Evolutionary conservation across 2,329 filamentous ascomycete genomes (phyloP).

Genomic region (Phyllosticta capitalensis): DNA sequence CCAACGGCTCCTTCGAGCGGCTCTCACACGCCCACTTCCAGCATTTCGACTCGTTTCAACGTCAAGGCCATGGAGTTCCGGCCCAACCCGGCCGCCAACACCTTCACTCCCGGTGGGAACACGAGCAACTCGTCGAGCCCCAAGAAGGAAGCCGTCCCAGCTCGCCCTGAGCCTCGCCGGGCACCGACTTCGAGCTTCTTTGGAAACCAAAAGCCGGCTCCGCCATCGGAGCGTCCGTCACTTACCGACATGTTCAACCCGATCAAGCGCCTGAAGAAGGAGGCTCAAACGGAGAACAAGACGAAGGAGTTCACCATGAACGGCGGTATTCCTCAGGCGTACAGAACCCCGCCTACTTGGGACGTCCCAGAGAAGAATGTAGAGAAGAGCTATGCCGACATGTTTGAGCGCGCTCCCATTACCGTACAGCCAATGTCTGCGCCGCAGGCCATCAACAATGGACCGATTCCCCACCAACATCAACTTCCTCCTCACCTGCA

Average conservation of each 20-base stretch:
- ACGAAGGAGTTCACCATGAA: constrained; percentile 62
- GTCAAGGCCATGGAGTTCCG: constrained; percentile 66
- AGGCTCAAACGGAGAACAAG: constrained; percentile 39
- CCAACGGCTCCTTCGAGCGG: constrained; percentile 47
- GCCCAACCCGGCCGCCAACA: constrained; percentile 68
- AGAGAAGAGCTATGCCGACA: constrained; percentile 69
- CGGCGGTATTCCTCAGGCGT: constrained; percentile 74
- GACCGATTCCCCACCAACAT: constrained; percentile 70
- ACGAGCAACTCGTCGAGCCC: constrained; percentile 64
- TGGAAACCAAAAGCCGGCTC: constrained; percentile 62
- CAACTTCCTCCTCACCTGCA: constrained; percentile 78
- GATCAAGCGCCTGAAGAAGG: constrained; percentile 63
- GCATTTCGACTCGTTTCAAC: constrained; percentile 47
- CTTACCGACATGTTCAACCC: constrained; percentile 51
- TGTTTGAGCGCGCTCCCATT: constrained; percentile 62
- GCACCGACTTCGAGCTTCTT: constrained; percentile 44
- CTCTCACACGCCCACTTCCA: constrained; percentile 44
- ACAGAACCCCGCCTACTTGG: constrained; percentile 80
- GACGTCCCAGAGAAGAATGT: constrained; percentile 58
- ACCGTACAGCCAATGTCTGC: constrained; percentile 50
- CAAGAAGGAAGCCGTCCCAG: constrained; percentile 39
- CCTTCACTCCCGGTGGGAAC: constrained; percentile 64
- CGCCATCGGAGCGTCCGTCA: constrained; percentile 45
- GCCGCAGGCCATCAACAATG: constrained; percentile 51
- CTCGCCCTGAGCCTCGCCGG: constrained; percentile 21